Evolutionary conservation across 495 filamentous ascomycete species (phyloP).

Genomic region (Opeltia flavorubescens): DNA sequence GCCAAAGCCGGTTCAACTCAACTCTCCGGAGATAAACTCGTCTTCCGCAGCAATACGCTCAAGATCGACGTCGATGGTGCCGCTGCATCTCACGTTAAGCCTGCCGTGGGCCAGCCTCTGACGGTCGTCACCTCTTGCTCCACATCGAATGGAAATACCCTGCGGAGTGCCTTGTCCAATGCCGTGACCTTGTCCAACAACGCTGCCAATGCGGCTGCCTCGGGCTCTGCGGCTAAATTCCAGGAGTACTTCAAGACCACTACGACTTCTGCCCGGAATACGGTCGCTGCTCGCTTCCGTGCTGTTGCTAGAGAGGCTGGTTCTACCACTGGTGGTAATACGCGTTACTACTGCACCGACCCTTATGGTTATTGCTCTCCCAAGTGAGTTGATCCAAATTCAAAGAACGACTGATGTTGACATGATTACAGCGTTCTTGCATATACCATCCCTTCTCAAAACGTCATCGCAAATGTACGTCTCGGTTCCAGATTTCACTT

Average conservation of each 20-base stretch:
- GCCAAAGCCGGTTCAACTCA: constrained; percentile 33
- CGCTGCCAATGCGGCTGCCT: constrained; percentile 32
- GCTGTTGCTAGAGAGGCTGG: constrained; percentile 37
- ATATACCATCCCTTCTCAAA: constrained; percentile 26
- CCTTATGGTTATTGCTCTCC: constrained; percentile 31
- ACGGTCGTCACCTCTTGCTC: background rate
- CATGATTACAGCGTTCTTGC: background rate
- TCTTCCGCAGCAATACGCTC: constrained; percentile 33
- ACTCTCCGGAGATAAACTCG: constrained; percentile 26
- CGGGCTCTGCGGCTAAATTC: constrained; percentile 36
- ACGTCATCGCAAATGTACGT: constrained; percentile 34
- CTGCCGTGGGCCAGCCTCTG: constrained; percentile 16
- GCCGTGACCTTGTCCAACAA: constrained; percentile 34
- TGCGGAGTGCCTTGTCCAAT: constrained; percentile 27
- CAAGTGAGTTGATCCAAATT: constrained; percentile 18
- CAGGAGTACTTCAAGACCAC: constrained; percentile 49
- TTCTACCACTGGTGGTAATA: constrained; percentile 26
- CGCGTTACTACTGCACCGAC: constrained; percentile 39
- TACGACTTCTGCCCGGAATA: constrained; percentile 23
- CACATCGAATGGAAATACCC: background rate
- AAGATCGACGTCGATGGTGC: constrained; percentile 34
- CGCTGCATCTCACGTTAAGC: constrained; percentile 32
- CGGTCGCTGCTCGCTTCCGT: constrained; percentile 36
- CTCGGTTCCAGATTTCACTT: too few species aligned
- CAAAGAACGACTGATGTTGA: background rate